These are phyloP conservation scores for Candida yuanshanica DNA, from an alignment of 805 yeast species.

Conservation along the genomic window DNA sequence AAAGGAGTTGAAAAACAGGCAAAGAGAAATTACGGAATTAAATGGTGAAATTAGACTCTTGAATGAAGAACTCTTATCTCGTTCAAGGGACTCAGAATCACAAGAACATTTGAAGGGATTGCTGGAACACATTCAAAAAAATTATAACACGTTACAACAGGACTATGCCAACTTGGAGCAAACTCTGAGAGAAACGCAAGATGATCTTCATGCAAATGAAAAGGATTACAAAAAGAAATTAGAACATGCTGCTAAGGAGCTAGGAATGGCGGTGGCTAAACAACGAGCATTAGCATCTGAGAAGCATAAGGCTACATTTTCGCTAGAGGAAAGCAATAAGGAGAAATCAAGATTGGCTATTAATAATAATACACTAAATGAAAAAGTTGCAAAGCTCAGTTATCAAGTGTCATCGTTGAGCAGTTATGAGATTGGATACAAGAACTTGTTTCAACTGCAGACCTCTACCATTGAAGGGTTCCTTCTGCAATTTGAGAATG, in stretches of 20 bases:
- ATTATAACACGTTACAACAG: conserved; percentile 15
- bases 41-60: conserved; percentile 12
- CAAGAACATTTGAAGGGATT: conserved; percentile 8
- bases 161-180: conserved; percentile 24
- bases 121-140: conserved; percentile 12
- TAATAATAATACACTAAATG: conserved; percentile 34
- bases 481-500: conserved; percentile 44
- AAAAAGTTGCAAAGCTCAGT: conserved; percentile 29
- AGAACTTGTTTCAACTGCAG: conserved; percentile 36
- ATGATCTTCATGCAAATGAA: conserved; percentile 26
- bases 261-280: conserved; percentile 36
- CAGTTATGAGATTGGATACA: conserved; percentile 37
- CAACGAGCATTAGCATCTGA: conserved; percentile 40
- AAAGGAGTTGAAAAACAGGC: conserved; percentile 11
- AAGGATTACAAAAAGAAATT: conserved; percentile 23
- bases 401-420: conserved; percentile 20
- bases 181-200: conserved; percentile 17
- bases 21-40: conserved; percentile 13
- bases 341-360: conserved; percentile 33
- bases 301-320: conserved; percentile 36
- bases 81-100: conserved; percentile 11
- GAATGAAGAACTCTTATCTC: conserved; percentile 8
- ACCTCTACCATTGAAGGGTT: conserved; percentile 43
- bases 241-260: conserved; percentile 33
- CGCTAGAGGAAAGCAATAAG: conserved; percentile 32